phyloP scores from a whole-genome alignment of 2,329 filamentous ascomycete species.

The Alternaria infectoria region DNA sequence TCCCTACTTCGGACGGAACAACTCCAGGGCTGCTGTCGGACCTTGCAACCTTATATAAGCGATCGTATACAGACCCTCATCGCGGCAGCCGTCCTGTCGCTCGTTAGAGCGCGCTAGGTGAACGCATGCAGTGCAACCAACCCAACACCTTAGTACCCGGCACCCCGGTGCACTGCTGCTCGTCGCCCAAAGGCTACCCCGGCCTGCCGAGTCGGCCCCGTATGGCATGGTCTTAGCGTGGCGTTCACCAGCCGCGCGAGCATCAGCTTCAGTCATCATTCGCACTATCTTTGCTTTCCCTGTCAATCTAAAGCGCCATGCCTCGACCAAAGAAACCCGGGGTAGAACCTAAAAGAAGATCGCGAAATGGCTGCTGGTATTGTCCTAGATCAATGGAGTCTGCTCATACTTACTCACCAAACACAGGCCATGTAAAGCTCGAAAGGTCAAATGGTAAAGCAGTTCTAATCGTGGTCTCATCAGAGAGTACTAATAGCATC shows the following conservation, averaged over 20 bases:
- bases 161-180: constrained; percentile 8
- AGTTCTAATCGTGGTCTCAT: not conserved
- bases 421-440: constrained; percentile 75
- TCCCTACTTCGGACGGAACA: constrained; percentile 1
- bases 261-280: not conserved
- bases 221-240: not conserved
- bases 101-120: constrained; percentile 13
- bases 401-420: not conserved
- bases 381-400: not conserved
- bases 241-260: not conserved
- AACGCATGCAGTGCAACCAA: not conserved
- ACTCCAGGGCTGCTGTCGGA: not conserved
- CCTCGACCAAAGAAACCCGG: constrained; percentile 70
- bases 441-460: constrained; percentile 75
- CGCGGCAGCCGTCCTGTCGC: constrained; percentile 10
- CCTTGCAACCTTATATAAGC: constrained; percentile 1
- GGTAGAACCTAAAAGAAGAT: constrained; percentile 70
- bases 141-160: constrained; percentile 6
- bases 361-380: constrained; percentile 73
- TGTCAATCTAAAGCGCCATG: constrained; percentile 52
- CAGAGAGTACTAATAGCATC: constrained; percentile 18
- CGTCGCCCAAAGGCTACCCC: not conserved
- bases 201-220: constrained; percentile 7
- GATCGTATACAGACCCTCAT: not conserved
- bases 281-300: not conserved